These are phyloP conservation scores for Syzygium syzygioides DNA, from an alignment of 441 rosid genomes.

Conservation along the genomic window DNA sequence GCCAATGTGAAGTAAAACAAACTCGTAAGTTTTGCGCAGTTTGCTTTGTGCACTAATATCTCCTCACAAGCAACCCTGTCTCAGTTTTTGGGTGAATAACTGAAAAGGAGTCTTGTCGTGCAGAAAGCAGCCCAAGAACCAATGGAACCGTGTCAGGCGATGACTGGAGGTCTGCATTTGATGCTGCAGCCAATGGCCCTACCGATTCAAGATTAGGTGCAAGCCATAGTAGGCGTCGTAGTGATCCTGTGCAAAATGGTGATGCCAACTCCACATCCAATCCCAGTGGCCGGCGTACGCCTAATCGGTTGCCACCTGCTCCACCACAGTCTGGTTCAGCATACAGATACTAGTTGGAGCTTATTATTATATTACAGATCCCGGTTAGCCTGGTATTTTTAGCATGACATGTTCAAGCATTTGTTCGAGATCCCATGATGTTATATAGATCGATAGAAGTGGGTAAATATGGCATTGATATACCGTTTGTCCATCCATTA, in stretches of 20 bases:
- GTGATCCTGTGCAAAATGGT: slow-evolving; percentile 84
- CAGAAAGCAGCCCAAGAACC: slow-evolving; percentile 45
- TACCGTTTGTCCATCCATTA: neutral
- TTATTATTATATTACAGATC: slow-evolving; percentile 6
- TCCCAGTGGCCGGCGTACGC: slow-evolving; percentile 73
- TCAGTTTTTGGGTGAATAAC: neutral
- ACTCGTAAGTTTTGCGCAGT: neutral
- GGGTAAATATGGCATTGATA: neutral
- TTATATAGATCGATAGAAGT: slow-evolving; percentile 11
- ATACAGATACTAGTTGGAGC: slow-evolving; percentile 48
- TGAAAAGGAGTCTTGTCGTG: neutral
- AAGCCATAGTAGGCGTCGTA: slow-evolving; percentile 67
- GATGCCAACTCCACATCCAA: slow-evolving; percentile 45
- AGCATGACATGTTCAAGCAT: slow-evolving; percentile 11
- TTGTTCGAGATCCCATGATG: slow-evolving; percentile 19
- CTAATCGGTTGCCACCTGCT: slow-evolving; percentile 84
- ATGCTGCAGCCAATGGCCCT: slow-evolving; percentile 72
- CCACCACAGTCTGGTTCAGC: slow-evolving; percentile 72
- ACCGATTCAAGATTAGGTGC: slow-evolving; percentile 46
- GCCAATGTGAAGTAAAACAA: neutral
- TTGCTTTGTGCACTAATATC: neutral
- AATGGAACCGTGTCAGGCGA: slow-evolving; percentile 56
- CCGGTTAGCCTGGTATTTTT: neutral
- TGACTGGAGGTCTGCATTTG: slow-evolving; percentile 98
- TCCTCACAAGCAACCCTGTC: neutral